A percentile compares a stretch with the other conserved stretches of the same genome.
Evolutionary conservation across 192 early-diverging fungal species (phyloP).

Genomic region (Coemansia sp.): DNA sequence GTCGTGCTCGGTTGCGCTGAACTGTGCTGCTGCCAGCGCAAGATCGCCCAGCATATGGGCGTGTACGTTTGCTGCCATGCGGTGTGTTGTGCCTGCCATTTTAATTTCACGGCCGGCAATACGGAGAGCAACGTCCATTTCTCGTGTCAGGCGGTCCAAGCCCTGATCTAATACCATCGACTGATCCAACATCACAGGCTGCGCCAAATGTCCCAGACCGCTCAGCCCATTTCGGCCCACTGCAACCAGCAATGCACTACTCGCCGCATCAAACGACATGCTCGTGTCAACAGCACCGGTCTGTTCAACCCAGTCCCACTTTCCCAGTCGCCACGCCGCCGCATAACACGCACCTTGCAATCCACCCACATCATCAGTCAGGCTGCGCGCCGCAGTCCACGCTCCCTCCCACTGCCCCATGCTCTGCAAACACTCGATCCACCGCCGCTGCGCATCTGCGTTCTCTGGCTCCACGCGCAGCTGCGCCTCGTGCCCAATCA

Average conservation of each 20-base stretch:
- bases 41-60: conserved; percentile 54
- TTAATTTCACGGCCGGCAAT: conserved; percentile 27
- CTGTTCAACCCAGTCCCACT: conserved; percentile 44
- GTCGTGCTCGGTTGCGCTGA: conserved; percentile 9
- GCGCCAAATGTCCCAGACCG: conserved; percentile 8
- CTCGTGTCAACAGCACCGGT: not conserved
- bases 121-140: conserved; percentile 8
- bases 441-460: conserved; percentile 34
- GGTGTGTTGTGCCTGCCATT: conserved; percentile 10
- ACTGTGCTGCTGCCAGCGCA: conserved; percentile 17
- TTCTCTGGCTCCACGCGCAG: conserved; percentile 33
- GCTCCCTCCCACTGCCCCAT: conserved; percentile 56
- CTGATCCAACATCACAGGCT: not conserved
- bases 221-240: not conserved
- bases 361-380: conserved; percentile 9
- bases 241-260: conserved; percentile 24
- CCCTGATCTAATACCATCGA: conserved; percentile 13
- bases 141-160: not conserved
- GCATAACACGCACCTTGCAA: conserved; percentile 42
- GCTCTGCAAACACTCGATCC: conserved; percentile 49
- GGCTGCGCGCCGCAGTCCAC: conserved; percentile 44
- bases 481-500: conserved; percentile 53
- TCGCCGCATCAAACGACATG: conserved; percentile 30
- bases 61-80: conserved; percentile 17
- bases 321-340: conserved; percentile 50